phyloP scores from a whole-genome alignment of 352 stramenopile genomes.

The Globisporangium paddicum region DNA sequence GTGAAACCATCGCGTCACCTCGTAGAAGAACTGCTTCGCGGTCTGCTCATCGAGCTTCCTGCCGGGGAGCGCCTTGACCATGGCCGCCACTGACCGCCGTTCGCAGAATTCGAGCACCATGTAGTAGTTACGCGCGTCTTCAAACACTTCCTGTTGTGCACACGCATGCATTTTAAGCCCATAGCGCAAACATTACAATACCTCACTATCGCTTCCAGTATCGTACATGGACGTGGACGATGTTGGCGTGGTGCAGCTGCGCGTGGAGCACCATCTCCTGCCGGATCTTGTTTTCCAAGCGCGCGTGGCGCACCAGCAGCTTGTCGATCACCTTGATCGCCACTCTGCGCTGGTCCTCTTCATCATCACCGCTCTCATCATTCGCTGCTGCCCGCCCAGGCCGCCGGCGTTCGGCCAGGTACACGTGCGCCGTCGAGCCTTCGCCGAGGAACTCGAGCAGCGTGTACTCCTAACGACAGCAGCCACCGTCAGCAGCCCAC shows the following conservation, averaged over 20 bases:
- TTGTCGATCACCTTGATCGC: constrained; percentile 86
- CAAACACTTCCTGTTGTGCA: constrained; percentile 42
- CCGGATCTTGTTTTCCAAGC: constrained; percentile 53
- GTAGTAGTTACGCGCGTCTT: constrained; percentile 76
- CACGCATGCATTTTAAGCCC: neutral
- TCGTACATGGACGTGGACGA: constrained; percentile 91
- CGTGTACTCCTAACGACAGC: constrained; percentile 64
- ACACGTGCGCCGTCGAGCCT: constrained; percentile 73
- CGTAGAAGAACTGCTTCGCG: constrained; percentile 47
- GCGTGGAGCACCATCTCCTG: constrained; percentile 73
- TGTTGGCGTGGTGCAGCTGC: constrained; percentile 96
- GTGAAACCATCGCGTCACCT: constrained; percentile 39
- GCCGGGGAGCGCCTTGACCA: constrained; percentile 30
- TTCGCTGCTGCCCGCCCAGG: neutral
- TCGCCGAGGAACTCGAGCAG: constrained; percentile 73
- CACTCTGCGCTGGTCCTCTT: constrained; percentile 27
- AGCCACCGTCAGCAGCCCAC: too few species aligned
- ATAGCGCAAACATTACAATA: too few species aligned
- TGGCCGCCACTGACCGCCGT: constrained; percentile 36
- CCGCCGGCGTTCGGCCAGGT: constrained; percentile 35
- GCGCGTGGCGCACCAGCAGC: constrained; percentile 48
- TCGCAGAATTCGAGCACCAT: constrained; percentile 68
- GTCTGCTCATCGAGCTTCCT: constrained; percentile 36
- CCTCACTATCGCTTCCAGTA: too few species aligned
- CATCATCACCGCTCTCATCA: neutral